These are phyloP conservation scores for Phaseolus coccineus DNA, from an alignment of 331 rosid genomes.

Conservation along the genomic window DNA sequence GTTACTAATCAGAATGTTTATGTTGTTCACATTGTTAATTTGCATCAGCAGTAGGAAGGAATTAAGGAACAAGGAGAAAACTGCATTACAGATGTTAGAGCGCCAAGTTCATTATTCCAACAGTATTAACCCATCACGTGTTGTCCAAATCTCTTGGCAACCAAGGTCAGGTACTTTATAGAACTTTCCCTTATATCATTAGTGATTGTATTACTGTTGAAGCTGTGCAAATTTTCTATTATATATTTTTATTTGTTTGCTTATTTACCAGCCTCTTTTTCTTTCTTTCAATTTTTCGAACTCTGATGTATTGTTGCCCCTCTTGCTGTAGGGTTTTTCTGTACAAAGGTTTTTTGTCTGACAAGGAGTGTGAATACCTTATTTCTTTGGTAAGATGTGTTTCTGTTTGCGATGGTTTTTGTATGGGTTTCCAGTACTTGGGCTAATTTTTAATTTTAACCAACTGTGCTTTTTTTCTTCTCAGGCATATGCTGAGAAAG, in stretches of 20 bases:
- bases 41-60: constrained; percentile 59
- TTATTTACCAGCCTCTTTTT: background rate
- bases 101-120: constrained; percentile 44
- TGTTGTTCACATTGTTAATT: constrained; percentile 21
- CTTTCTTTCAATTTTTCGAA: constrained; percentile 8
- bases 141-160: constrained; percentile 86
- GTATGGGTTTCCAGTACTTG: constrained; percentile 32
- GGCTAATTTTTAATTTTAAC: constrained; percentile 27
- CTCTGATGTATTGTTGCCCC: constrained; percentile 28
- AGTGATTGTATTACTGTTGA: background rate
- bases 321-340: constrained; percentile 71
- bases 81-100: constrained; percentile 1
- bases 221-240: background rate
- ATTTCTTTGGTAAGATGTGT: constrained; percentile 63
- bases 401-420: constrained; percentile 31
- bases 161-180: constrained; percentile 94
- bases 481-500: constrained; percentile 56
- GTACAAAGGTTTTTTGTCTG: constrained; percentile 67
- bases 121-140: constrained; percentile 73
- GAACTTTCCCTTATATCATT: constrained; percentile 23
- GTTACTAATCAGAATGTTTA: background rate
- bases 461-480: background rate
- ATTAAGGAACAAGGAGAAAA: constrained; percentile 46
- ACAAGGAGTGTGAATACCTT: constrained; percentile 82
- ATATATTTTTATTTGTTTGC: background rate